These are phyloP conservation scores for Pseudogymnoascus sp. DNA, from an alignment of 2,329 filamentous ascomycete species.

Conservation along the genomic window DNA sequence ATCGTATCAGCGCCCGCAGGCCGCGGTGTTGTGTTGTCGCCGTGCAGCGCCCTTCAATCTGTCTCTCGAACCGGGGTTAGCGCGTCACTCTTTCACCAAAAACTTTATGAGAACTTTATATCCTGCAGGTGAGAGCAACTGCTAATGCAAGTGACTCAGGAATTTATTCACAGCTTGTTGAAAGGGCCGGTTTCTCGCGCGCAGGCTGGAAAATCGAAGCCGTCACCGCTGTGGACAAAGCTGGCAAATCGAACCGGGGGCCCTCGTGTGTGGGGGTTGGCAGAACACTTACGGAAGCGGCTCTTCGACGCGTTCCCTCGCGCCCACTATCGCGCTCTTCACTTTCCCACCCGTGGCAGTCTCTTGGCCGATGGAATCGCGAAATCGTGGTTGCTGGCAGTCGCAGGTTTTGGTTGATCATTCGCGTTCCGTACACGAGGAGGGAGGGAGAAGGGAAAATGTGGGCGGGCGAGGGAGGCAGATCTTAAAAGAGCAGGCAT, in stretches of 20 bases:
- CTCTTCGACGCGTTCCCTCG: neutral
- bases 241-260: neutral
- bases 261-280: neutral
- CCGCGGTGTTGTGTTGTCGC: neutral
- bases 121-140: neutral
- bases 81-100: neutral
- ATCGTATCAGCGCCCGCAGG: conserved; percentile 6
- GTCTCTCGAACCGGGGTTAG: neutral
- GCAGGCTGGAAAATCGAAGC: neutral
- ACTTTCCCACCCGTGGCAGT: neutral
- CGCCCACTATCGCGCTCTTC: neutral
- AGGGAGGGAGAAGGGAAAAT: neutral
- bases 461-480: conserved; percentile 3
- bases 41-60: conserved; percentile 2
- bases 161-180: neutral
- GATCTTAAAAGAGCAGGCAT: conserved; percentile 3
- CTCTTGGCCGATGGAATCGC: neutral
- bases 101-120: conserved; percentile 6
- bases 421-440: neutral
- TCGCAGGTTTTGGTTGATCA: too few species aligned
- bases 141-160: neutral
- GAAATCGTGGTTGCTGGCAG: neutral
- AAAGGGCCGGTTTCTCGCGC: neutral
- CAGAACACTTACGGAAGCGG: neutral
- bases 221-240: neutral